Evolutionary conservation across 345 rosid species (phyloP), one percentile per base, ranked within the genome.

Genomic region (Psidium friedrichsthalianum): DNA sequence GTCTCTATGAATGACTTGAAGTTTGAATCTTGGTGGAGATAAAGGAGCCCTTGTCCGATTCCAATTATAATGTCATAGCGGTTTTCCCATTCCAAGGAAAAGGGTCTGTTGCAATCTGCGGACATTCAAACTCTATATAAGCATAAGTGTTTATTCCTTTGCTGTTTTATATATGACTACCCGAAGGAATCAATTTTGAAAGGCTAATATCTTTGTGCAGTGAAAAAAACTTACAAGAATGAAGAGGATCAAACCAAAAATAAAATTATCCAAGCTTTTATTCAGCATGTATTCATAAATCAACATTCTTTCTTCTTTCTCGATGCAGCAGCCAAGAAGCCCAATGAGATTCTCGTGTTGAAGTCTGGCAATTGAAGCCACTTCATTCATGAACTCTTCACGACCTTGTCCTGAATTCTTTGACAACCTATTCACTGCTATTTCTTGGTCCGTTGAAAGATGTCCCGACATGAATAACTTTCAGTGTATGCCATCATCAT

Each of bases 1-100:
- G 81, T 92, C 94, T 83, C 94, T 89, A 84, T 93, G 94, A 86
- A 94, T 92, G 82, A 94, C 89, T 88, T 87, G 86, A 55, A 91
- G 47, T 86, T 93, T 0, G 92, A 94, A 83, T 91, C 92, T 56
- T 92, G 90, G 82, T 90, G 94, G 47, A 94, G 93, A 85, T 91
- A 92, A 82, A 94, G 90, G 87, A 94, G 91, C 47, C 94, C 94
- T 86, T 90, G 90, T 29, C 90, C 91, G 6, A 91, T 88, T 27
- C 93, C 96, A 85, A 87, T 86, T 51, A 88, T 86, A 64, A 91
- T 90, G 55, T 42, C 85, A 25, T 88, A 88, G 25, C 92, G 86
- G 14, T 64, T 83, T 32, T 16, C 54, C 94, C 90, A 91, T 56
- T 87, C 86, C 57, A 93, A 14, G 44, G 84, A 3, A 21, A 80